Evolutionary conservation across 2,329 filamentous ascomycete species (phyloP), one percentile per base, ranked within the genome.

Genomic region (Fusarium sp.): DNA sequence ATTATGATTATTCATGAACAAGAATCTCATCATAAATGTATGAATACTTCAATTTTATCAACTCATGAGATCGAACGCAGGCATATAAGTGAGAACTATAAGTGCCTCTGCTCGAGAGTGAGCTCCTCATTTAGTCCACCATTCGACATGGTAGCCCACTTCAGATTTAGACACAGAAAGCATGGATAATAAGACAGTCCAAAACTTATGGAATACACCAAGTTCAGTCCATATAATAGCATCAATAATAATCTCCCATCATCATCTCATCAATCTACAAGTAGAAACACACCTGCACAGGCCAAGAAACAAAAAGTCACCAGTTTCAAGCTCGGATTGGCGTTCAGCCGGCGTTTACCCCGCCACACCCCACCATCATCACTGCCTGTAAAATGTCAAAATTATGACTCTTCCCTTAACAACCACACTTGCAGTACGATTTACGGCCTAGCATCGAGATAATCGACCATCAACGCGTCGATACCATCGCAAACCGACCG

Each of bases 311-410:
- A 49, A 46, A 44, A 46, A 27, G 44, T 49, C 44, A 27, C 44
- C 23, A 46, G 42, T 46, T 46, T 49, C 44, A 49, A 11, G 44
- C 44, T 46, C 20, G 44, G 44, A 49, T 27, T 49, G 44, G 44
- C 44, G 44, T 49, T 49, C 44, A 27, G 44, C 44, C 44, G 44
- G 44, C 44, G 44, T 49, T 49, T 49, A 79, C 76, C 77, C 77
- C 75, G 75, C 77, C 78, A 79, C 77, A 69, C 80, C 79, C 80
- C 80, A 80, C 79, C 77, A 79, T 78, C 75, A 73, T 74, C 71
- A 73, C 58, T 72, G 72, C 73, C 69, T 70, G 72, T 72, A 79
- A 81, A 81, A 79, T 81, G 75, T 80, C 79, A 82, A 82, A 81
- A 81, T 81, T 81, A 74, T 80, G 78, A 80, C 79, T 80, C 79